Evolutionary conservation across 2,329 filamentous ascomycete genomes (phyloP).

Genomic region (Fusarium staphyleae): DNA sequence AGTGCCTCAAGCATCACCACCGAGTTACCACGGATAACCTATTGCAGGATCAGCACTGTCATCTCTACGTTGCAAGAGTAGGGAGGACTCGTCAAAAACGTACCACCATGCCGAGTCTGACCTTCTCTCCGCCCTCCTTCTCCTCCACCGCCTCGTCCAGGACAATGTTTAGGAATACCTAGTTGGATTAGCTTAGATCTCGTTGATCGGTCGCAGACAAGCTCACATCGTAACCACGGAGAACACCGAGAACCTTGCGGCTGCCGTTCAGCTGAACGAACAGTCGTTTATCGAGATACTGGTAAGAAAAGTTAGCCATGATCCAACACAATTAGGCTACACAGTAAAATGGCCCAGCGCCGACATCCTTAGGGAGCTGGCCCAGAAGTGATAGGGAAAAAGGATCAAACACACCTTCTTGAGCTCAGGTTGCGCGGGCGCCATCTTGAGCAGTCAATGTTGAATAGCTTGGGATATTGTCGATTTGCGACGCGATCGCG

Average conservation of each 20-base stretch:
- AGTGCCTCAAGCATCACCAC: constrained; percentile 96
- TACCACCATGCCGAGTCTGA: constrained; percentile 91
- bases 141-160: constrained; percentile 97
- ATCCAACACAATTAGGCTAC: background rate
- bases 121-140: constrained; percentile 89
- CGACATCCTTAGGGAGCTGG: background rate
- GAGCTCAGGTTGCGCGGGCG: constrained; percentile 97
- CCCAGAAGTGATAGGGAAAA: background rate
- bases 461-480: constrained; percentile 35
- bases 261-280: constrained; percentile 98
- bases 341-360: background rate
- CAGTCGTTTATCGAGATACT: constrained; percentile 99
- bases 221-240: constrained; percentile 94
- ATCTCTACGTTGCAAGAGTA: background rate
- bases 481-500: constrained; percentile 41
- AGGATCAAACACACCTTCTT: constrained; percentile 77
- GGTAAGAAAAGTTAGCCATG: constrained; percentile 39
- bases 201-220: background rate
- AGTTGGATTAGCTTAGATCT: constrained; percentile 16
- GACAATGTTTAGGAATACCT: constrained; percentile 99
- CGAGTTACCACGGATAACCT: constrained; percentile 97
- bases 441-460: constrained; percentile 70
- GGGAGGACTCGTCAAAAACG: constrained; percentile 44
- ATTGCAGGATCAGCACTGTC: constrained; percentile 36
- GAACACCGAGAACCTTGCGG: constrained; percentile 92